Evolutionary conservation across 2,329 filamentous ascomycete species (phyloP), one percentile per base, ranked within the genome.

Genomic region (Ceratocystis eucalypticola): DNA sequence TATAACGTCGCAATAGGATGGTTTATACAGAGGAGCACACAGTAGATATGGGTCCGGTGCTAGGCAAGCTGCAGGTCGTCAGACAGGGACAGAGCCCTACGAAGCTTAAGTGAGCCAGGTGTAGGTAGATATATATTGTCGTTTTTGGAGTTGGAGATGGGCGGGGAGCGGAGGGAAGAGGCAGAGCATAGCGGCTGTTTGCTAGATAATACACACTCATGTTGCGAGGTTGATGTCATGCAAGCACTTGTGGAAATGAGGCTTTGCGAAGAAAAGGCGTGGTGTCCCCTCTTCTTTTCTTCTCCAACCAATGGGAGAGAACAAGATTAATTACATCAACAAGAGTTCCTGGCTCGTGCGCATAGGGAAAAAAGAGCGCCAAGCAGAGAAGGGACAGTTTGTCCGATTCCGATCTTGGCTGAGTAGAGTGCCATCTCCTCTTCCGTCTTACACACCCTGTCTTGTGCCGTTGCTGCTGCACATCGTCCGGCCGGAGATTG

Each of bases 331-430:
- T 33, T n/a, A 37, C 17, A 33, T 1, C 4, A 33, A n/a, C 53
- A 37, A 59, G 53, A 59, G 53, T 59, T 33, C 53, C 53, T 59
- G 53, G 53, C 53, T 59, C 53, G 53, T 59, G 53, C 53, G 28
- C 17, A 10, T 1, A 17, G 33, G 28, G n/a, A 20, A 59, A 33
- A 25, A 41, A 41, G 37, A 28, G 48, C 48, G 53, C 53, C 25
- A 57, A 57, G 53, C 3, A 57, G 12, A 17, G 30, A 57, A 57
- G 20, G 2, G 53, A 7, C 1, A 59, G 28, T 59, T 25, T 59
- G 53, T 59, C 12, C 15, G 53, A 59, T 25, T 17, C 8, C n/a
- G 15, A 25, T 33, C n/a, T 30, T n/a, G 33, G 17, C 22, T 33
- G 28, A 17, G 53, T 28, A 57, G 2, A 5, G 5, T n/a, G 12